Percentiles rank a stretch among this genome's conserved stretches.
phyloP scores from a whole-genome alignment of 441 rosid species.

The Adansonia rubrostipa region DNA sequence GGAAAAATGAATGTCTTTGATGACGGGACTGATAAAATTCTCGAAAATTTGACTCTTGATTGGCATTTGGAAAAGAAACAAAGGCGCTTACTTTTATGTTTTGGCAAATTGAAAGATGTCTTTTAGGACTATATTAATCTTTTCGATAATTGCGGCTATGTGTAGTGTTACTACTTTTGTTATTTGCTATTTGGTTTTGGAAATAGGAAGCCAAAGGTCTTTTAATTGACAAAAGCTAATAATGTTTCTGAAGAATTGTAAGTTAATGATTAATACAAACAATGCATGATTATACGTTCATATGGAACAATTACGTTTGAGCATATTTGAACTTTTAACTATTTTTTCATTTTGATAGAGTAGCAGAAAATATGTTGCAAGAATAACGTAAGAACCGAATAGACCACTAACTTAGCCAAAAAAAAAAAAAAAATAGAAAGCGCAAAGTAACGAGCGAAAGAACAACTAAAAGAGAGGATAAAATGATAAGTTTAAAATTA shows the following conservation, averaged over 20 bases:
- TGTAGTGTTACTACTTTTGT: too few relatives aligned
- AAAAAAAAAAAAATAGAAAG: neutral
- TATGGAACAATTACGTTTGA: neutral
- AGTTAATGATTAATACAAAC: neutral
- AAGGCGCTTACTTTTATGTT: neutral
- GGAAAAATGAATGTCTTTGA: neutral
- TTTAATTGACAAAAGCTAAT: neutral
- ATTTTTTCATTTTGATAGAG: neutral
- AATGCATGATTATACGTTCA: neutral
- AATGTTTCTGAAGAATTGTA: neutral
- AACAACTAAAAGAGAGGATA: neutral
- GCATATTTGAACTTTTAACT: neutral
- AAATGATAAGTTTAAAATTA: neutral
- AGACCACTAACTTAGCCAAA: neutral
- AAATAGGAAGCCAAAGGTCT: neutral
- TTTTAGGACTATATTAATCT: neutral
- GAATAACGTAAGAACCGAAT: neutral
- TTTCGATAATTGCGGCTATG: neutral
- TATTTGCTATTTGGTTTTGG: neutral
- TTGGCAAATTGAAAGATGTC: neutral
- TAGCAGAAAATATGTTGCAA: neutral
- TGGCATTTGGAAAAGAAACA: slow-evolving; percentile 2
- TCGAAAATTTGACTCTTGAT: neutral
- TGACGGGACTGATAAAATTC: neutral
- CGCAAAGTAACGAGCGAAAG: neutral